Evolutionary conservation across 2,329 filamentous ascomycete species (phyloP).

Genomic region (Penicillium sp.): DNA sequence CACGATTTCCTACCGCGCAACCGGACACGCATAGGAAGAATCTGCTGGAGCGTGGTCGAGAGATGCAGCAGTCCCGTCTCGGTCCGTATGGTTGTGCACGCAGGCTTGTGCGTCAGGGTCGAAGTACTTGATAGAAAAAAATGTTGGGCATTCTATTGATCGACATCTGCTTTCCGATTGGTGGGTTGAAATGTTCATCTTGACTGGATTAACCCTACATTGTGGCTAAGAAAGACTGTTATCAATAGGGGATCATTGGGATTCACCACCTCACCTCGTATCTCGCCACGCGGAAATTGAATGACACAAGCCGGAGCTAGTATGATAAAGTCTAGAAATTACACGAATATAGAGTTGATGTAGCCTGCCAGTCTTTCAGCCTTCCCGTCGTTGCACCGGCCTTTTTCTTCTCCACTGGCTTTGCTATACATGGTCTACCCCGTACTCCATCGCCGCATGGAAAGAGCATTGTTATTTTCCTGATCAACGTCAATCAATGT

Average conservation of each 20-base stretch:
- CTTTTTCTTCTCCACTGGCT: background rate
- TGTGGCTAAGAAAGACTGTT: too few relatives aligned
- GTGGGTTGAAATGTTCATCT: background rate
- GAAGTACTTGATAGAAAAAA: background rate
- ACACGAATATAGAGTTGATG: slow-evolving; percentile 26
- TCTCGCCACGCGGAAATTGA: slow-evolving; percentile 6
- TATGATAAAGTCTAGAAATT: slow-evolving; percentile 7
- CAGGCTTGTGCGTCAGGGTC: slow-evolving; percentile 10
- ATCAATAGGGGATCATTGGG: background rate
- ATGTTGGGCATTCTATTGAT: background rate
- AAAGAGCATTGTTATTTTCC: background rate
- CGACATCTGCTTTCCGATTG: background rate
- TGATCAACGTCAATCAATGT: background rate
- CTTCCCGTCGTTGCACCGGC: slow-evolving; percentile 7
- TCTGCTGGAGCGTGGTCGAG: slow-evolving; percentile 15
- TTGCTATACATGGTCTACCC: background rate
- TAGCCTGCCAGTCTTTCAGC: slow-evolving; percentile 18
- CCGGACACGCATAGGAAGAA: slow-evolving; percentile 19
- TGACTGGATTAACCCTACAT: background rate
- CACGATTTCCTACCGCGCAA: slow-evolving; percentile 21
- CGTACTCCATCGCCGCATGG: slow-evolving; percentile 4
- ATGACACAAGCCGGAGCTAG: background rate
- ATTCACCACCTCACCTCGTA: background rate
- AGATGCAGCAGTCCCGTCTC: slow-evolving; percentile 21
- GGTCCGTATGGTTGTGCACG: slow-evolving; percentile 20